phyloP scores from a whole-genome alignment of 176 grass and related monocot species.

The Musa troglodytarum region DNA sequence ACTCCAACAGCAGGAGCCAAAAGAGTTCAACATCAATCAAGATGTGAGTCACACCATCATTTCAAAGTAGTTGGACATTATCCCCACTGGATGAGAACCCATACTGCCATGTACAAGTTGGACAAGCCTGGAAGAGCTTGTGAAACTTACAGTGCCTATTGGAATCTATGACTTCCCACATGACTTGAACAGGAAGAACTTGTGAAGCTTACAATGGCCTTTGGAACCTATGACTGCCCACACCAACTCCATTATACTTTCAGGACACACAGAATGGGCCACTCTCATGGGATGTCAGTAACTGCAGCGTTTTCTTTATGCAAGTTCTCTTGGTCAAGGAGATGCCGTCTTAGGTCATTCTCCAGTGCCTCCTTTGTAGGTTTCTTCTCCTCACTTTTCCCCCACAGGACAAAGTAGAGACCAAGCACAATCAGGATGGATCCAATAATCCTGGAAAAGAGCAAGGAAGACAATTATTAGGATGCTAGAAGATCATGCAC shows the following conservation, averaged over 20 bases:
- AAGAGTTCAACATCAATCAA: too few relatives aligned
- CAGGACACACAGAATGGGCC: not conserved
- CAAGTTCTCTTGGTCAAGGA: conserved; percentile 33
- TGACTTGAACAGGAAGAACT: too few relatives aligned
- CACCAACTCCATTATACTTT: not conserved
- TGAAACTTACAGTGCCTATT: too few relatives aligned
- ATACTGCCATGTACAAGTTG: too few relatives aligned
- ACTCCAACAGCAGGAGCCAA: too few relatives aligned
- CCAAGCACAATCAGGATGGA: conserved; percentile 61
- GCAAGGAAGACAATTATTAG: not conserved
- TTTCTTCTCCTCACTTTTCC: conserved; percentile 72
- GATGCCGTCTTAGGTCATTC: conserved; percentile 30
- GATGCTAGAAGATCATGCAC: not conserved
- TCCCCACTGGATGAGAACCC: too few relatives aligned
- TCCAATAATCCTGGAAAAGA: conserved; percentile 59
- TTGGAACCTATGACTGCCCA: not conserved
- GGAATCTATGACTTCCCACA: not conserved
- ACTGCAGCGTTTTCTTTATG: conserved; percentile 31
- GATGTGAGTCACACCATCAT: too few relatives aligned
- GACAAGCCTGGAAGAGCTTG: too few relatives aligned
- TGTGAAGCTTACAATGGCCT: not conserved
- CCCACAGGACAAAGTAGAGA: conserved; percentile 84
- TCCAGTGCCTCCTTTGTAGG: conserved; percentile 17
- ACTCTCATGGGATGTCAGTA: conserved; percentile 37
- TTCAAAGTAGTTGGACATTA: too few relatives aligned